A percentile compares a stretch with the other conserved stretches of the same genome.
Conservation (phyloP, 2,329 filamentous ascomycete species). For the Hypoxylon rubiginosum region DNA sequence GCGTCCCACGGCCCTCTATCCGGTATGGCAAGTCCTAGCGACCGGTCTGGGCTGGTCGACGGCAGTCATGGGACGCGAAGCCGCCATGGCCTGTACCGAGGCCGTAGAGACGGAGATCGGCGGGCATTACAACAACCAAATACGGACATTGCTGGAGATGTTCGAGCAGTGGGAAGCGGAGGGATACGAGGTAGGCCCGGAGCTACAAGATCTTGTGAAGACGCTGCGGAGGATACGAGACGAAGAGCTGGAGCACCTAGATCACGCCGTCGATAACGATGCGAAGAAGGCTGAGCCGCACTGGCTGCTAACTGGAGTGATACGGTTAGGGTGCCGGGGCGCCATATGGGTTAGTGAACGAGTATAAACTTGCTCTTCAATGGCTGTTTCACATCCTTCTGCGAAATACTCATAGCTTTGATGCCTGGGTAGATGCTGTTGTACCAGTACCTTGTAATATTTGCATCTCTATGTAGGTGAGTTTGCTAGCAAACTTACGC, state of each 20-base stretch:
- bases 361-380: constrained; percentile 59
- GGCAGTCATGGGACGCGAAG: constrained; percentile 88
- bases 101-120: constrained; percentile 99
- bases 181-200: constrained; percentile 84
- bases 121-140: constrained; percentile 93
- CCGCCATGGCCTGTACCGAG: constrained; percentile 98
- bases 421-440: no score
- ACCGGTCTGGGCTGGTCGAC: constrained; percentile 90
- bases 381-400: background rate
- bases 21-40: constrained; percentile 86
- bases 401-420: background rate
- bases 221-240: constrained; percentile 89
- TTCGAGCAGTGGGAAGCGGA: constrained; percentile 78
- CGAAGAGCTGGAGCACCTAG: constrained; percentile 96
- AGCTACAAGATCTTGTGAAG: constrained; percentile 78
- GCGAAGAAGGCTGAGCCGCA: constrained; percentile 91
- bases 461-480: background rate
- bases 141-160: constrained; percentile 85
- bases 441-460: no score
- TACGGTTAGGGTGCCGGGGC: constrained; percentile 88
- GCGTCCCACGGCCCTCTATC: constrained; percentile 92
- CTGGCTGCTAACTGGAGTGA: constrained; percentile 87
- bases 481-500: background rate
- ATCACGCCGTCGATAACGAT: constrained; percentile 94
- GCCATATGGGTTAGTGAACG: constrained; percentile 93